These are phyloP conservation scores for Flueggea neowawraea DNA, from an alignment of 441 rosid species.

Conservation along the genomic window DNA sequence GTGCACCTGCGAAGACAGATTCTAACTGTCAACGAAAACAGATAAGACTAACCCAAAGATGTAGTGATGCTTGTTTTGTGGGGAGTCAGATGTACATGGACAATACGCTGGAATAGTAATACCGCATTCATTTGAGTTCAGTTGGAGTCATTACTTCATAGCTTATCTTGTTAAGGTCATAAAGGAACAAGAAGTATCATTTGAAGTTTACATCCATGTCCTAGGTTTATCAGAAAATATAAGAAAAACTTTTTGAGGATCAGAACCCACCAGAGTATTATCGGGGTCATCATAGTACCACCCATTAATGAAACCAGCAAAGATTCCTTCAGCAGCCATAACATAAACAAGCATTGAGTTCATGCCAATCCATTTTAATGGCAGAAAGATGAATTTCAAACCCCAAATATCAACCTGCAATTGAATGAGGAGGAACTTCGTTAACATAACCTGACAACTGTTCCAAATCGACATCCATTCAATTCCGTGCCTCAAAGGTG, in stretches of 20 bases:
- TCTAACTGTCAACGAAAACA: background rate
- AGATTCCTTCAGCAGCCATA: slow-evolving; percentile 90
- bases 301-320: slow-evolving; percentile 82
- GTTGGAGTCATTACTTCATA: no score
- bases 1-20: slow-evolving; percentile 31
- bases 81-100: no score
- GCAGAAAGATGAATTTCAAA: slow-evolving; percentile 40
- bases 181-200: background rate
- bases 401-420: slow-evolving; percentile 57
- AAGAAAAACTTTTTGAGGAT: background rate
- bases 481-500: background rate
- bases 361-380: slow-evolving; percentile 89
- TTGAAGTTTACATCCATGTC: no score
- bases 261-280: slow-evolving; percentile 35
- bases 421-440: background rate
- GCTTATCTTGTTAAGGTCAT: no score
- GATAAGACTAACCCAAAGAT: no score
- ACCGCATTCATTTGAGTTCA: no score
- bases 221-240: no score
- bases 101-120: no score
- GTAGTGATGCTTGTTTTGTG: no score
- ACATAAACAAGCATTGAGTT: slow-evolving; percentile 93
- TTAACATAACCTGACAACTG: background rate
- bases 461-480: background rate
- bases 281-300: slow-evolving; percentile 72